phyloP scores from a whole-genome alignment of 169 alveolate species.

The Plasmodium berghei region DNA sequence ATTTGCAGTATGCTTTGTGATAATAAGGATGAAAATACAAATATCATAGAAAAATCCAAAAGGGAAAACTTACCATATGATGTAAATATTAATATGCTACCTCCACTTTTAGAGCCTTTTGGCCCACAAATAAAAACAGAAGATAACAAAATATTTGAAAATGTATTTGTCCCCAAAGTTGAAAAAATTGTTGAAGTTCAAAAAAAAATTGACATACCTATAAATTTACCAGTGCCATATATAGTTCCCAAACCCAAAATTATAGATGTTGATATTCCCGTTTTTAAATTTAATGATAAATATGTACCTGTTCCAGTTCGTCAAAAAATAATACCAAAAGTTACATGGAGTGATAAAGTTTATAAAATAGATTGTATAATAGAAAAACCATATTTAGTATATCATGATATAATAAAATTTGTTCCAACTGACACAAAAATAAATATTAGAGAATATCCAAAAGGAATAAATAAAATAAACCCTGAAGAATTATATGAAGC shows the following conservation, averaged over 20 bases:
- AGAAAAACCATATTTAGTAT: conserved; percentile 82
- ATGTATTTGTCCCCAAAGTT: conserved; percentile 59
- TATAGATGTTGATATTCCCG: conserved; percentile 81
- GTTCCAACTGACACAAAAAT: conserved; percentile 81
- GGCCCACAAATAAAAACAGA: conserved; percentile 56
- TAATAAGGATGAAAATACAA: neutral
- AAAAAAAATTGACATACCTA: conserved; percentile 71
- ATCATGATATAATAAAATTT: conserved; percentile 80
- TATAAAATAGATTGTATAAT: conserved; percentile 80
- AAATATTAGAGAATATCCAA: conserved; percentile 79
- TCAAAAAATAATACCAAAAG: conserved; percentile 80
- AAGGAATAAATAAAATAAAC: conserved; percentile 80
- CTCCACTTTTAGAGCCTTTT: conserved; percentile 22
- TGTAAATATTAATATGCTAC: neutral
- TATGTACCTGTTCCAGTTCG: conserved; percentile 83
- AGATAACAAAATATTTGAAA: conserved; percentile 47
- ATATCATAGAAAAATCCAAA: neutral
- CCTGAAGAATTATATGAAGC: conserved; percentile 81
- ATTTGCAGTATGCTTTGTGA: neutral
- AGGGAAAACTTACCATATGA: neutral
- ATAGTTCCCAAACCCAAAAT: conserved; percentile 83
- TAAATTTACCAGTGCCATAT: conserved; percentile 80
- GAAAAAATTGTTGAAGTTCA: conserved; percentile 69
- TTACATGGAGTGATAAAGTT: conserved; percentile 79
- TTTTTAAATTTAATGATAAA: conserved; percentile 82